phyloP scores from a whole-genome alignment of 352 stramenopile species.

The Lagenidium giganteum region DNA sequence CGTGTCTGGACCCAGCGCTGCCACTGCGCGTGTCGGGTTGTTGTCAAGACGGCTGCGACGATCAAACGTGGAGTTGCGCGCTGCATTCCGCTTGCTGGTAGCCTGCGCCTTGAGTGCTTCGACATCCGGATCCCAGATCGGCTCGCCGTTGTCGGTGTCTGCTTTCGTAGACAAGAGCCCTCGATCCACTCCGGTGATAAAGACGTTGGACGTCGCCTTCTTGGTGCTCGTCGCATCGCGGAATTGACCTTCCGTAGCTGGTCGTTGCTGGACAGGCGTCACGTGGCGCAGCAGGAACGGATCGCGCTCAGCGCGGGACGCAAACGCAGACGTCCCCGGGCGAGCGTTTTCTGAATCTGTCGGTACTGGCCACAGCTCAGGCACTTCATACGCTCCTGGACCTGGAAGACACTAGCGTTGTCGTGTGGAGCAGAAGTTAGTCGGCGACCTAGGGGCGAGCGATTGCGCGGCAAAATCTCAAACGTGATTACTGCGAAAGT shows the following conservation, averaged over 20 bases:
- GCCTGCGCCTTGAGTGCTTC: too few species aligned
- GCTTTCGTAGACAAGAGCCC: not conserved
- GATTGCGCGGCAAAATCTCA: not conserved
- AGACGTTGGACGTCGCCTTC: too few species aligned
- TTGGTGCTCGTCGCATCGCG: too few species aligned
- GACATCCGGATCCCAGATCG: too few species aligned
- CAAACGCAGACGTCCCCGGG: too few species aligned
- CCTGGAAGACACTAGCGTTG: slow-evolving; percentile 17
- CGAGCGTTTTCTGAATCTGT: too few species aligned
- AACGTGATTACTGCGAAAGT: slow-evolving; percentile 7
- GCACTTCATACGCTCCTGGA: slow-evolving; percentile 45
- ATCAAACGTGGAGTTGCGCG: not conserved
- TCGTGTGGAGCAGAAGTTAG: not conserved
- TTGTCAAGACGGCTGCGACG: not conserved
- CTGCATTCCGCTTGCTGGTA: too few species aligned
- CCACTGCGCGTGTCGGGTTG: not conserved
- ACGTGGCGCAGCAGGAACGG: slow-evolving; percentile 22
- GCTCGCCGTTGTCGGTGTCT: too few species aligned
- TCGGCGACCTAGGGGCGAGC: not conserved
- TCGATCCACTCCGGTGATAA: too few species aligned
- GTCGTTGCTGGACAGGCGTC: too few species aligned
- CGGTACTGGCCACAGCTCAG: slow-evolving; percentile 21
- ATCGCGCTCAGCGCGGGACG: slow-evolving; percentile 6
- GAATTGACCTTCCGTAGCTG: too few species aligned
- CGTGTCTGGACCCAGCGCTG: slow-evolving; percentile 15